phyloP scores from a whole-genome alignment of 495 filamentous ascomycete genomes.

The Aspergillus kassunensis region DNA sequence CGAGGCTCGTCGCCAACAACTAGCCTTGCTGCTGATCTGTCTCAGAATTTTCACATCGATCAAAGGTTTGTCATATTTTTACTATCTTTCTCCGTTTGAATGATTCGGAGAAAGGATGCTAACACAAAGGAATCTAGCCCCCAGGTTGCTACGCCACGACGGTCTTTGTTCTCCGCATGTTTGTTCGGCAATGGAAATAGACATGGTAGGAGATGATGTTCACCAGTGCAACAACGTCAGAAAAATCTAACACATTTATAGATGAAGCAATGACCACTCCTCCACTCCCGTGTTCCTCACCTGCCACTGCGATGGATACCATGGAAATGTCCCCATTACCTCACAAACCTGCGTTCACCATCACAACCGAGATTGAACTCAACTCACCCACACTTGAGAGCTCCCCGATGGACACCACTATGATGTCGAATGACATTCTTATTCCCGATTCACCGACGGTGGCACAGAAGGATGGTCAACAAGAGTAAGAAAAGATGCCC shows the following conservation, averaged over 20 bases:
- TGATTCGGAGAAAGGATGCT: slow-evolving; percentile 16
- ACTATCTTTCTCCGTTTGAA: neutral
- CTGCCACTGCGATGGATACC: slow-evolving; percentile 63
- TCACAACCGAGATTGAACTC: slow-evolving; percentile 54
- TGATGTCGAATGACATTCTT: slow-evolving; percentile 35
- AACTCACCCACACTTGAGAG: slow-evolving; percentile 61
- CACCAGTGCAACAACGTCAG: neutral
- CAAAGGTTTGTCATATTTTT: slow-evolving; percentile 59
- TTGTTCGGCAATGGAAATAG: slow-evolving; percentile 63
- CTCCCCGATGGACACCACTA: slow-evolving; percentile 49
- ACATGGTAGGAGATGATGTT: slow-evolving; percentile 58
- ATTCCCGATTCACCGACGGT: slow-evolving; percentile 53
- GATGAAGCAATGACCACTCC: slow-evolving; percentile 75
- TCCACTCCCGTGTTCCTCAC: slow-evolving; percentile 78
- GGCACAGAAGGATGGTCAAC: slow-evolving; percentile 30
- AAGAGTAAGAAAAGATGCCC: slow-evolving; percentile 32
- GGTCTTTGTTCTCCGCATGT: slow-evolving; percentile 85
- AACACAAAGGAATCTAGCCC: slow-evolving; percentile 58
- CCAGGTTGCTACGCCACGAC: slow-evolving; percentile 82
- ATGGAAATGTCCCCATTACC: slow-evolving; percentile 97
- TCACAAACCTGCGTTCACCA: slow-evolving; percentile 71
- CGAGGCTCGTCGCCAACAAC: slow-evolving; percentile 86
- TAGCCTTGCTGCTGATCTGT: slow-evolving; percentile 87
- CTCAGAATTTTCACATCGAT: slow-evolving; percentile 94
- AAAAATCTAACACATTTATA: slow-evolving; percentile 22